Percentiles rank a stretch among this genome's conserved stretches.
phyloP scores from a whole-genome alignment of 2,329 filamentous ascomycete species.

The Exophiala dermatitidis region DNA sequence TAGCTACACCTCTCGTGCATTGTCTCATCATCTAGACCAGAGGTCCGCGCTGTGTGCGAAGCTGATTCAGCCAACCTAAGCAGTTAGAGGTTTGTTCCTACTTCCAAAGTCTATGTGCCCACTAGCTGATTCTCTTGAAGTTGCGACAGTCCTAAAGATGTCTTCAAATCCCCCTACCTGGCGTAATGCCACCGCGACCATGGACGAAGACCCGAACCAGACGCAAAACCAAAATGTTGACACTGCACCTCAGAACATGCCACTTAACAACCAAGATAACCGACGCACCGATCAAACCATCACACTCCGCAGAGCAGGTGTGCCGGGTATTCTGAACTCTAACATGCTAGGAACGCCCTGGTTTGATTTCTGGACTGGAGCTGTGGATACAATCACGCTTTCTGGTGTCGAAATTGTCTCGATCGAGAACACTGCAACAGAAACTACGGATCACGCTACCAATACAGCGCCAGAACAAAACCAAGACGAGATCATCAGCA shows the following conservation, averaged over 20 bases:
- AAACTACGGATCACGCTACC: not conserved
- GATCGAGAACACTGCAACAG: not conserved
- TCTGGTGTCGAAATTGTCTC: not conserved
- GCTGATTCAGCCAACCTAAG: not conserved
- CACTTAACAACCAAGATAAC: too few relatives aligned
- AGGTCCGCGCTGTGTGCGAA: not conserved
- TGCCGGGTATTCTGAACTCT: not conserved
- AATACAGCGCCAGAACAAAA: not conserved
- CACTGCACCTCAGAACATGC: too few relatives aligned
- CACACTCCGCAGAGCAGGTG: not conserved
- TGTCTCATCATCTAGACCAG: too few relatives aligned
- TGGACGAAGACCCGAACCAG: too few relatives aligned
- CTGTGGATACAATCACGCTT: constrained; percentile 1
- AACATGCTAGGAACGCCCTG: not conserved
- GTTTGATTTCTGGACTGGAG: not conserved
- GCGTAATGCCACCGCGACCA: not conserved
- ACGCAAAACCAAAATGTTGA: too few relatives aligned
- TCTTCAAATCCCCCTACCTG: not conserved
- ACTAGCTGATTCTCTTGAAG: too few relatives aligned
- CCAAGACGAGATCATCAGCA: too few relatives aligned
- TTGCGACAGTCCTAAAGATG: not conserved
- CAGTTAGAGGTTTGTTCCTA: not conserved
- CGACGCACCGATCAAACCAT: not conserved
- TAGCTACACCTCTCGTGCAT: too few relatives aligned
- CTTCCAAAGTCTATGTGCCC: too few relatives aligned